These are phyloP conservation scores for Penicillium glabrum DNA, from an alignment of 2,329 filamentous ascomycete species.

Conservation along the genomic window DNA sequence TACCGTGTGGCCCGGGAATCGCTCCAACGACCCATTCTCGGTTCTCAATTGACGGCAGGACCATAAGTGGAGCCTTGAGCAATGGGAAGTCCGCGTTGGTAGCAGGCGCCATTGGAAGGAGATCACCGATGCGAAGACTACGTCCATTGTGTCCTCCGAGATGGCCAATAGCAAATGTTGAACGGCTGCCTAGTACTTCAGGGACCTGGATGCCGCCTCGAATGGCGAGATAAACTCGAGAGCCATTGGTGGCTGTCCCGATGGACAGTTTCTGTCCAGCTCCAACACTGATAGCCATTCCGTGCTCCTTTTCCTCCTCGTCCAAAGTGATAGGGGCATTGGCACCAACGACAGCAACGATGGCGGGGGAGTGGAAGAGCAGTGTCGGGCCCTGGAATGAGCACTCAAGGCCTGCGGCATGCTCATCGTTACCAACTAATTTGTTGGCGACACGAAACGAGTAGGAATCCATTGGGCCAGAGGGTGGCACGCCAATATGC, in stretches of 20 bases:
- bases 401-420: neutral
- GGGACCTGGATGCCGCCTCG: neutral
- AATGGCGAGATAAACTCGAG: neutral
- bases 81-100: neutral
- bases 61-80: neutral
- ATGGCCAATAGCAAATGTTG: neutral
- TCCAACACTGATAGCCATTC: neutral
- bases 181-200: neutral
- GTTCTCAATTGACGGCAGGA: neutral
- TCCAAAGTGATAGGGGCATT: neutral
- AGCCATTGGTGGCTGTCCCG: neutral
- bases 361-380: neutral
- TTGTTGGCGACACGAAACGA: neutral
- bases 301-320: neutral
- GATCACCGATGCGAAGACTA: neutral
- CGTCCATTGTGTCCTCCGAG: neutral
- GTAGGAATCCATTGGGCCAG: neutral
- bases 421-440: neutral
- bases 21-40: neutral
- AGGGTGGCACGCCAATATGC: neutral
- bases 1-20: neutral
- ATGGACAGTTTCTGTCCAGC: neutral
- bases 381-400: neutral
- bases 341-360: neutral
- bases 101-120: neutral